A percentile compares a stretch with the other conserved stretches of the same genome.
Conservation (phyloP, 345 rosid genomes). For the Cardamine chenopodiifolia region DNA sequence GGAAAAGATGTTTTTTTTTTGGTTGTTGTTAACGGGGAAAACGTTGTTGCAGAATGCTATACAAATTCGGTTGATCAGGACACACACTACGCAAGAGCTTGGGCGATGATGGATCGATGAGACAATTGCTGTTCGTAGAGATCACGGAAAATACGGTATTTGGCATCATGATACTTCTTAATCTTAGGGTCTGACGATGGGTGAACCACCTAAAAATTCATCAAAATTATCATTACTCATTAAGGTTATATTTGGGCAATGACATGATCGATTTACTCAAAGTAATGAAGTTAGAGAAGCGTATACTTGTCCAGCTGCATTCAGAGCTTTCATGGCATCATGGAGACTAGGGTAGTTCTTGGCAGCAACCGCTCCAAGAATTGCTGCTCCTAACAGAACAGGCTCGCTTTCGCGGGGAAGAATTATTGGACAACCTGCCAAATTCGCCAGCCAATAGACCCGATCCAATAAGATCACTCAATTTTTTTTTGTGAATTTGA, state of each 20-base stretch:
- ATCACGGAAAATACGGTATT: slow-evolving; percentile 70
- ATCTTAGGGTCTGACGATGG: slow-evolving; percentile 77
- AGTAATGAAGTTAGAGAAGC: not conserved
- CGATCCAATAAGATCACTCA: not conserved
- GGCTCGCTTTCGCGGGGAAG: slow-evolving; percentile 93
- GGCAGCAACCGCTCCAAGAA: slow-evolving; percentile 88
- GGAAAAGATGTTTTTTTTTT: no score
- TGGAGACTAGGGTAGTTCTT: slow-evolving; percentile 64
- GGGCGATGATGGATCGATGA: slow-evolving; percentile 67
- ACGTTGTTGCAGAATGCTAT: slow-evolving; percentile 13
- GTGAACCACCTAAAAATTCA: slow-evolving; percentile 61
- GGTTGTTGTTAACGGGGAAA: no score
- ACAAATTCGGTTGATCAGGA: slow-evolving; percentile 12
- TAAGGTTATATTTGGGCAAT: not conserved
- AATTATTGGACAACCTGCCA: slow-evolving; percentile 79
- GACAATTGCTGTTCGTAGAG: slow-evolving; percentile 77
- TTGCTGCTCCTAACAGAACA: slow-evolving; percentile 90
- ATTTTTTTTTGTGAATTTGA: not conserved
- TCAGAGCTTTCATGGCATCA: slow-evolving; percentile 87
- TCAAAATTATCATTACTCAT: not conserved
- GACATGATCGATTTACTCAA: not conserved
- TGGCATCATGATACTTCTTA: slow-evolving; percentile 91
- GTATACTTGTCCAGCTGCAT: slow-evolving; percentile 84
- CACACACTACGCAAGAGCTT: slow-evolving; percentile 60
- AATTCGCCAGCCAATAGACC: slow-evolving; percentile 1